phyloP scores from a whole-genome alignment of 345 rosid genomes.

The Acer campestre region DNA sequence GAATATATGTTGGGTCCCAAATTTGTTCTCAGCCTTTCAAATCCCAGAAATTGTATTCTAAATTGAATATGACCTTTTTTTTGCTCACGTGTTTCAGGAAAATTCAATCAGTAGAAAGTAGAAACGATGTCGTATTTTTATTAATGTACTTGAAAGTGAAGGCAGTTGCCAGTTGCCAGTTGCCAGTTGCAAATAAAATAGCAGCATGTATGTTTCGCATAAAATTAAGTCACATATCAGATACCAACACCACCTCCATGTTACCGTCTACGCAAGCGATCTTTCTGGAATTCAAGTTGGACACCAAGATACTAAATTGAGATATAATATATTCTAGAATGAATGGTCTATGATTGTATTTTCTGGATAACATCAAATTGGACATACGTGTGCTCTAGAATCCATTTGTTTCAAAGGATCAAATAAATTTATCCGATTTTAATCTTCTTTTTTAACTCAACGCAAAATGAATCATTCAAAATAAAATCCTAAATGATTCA shows the following conservation, averaged over 20 bases:
- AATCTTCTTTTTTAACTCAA: too few relatives aligned
- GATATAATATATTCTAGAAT: too few relatives aligned
- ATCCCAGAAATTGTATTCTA: neutral
- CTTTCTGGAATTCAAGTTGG: too few relatives aligned
- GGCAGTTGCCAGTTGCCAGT: too few relatives aligned
- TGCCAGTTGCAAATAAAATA: neutral
- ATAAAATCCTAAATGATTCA: neutral
- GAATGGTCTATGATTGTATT: too few relatives aligned
- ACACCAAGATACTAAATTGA: too few relatives aligned
- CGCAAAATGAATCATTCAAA: neutral
- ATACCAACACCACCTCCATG: too few relatives aligned
- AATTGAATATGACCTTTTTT: neutral
- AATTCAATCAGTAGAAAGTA: too few relatives aligned
- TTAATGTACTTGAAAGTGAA: neutral
- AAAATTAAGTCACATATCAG: too few relatives aligned
- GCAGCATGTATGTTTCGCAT: neutral
- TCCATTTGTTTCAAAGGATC: neutral
- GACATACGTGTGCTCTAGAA: neutral
- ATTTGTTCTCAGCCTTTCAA: neutral
- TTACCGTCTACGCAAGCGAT: too few relatives aligned
- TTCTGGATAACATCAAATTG: too few relatives aligned
- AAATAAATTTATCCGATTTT: too few relatives aligned
- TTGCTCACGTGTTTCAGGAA: neutral
- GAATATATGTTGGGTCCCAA: neutral
- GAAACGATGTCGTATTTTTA: neutral